phyloP scores from a whole-genome alignment of 2,329 filamentous ascomycete species.

The Rhynchosporium graminicola region DNA sequence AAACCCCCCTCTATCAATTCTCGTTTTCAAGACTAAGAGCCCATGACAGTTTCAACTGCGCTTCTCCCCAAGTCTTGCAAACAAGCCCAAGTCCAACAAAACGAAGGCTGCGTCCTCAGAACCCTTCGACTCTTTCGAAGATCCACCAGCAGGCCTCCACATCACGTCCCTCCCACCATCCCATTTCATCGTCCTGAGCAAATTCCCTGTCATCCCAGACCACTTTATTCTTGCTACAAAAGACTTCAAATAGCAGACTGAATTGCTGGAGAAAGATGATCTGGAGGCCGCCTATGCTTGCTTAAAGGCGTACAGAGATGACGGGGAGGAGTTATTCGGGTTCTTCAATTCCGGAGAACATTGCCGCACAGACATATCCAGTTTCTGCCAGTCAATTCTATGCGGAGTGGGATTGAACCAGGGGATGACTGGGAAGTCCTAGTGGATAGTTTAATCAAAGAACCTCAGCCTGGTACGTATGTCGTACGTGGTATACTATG shows the following conservation, averaged over 20 bases:
- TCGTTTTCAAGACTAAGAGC: slow-evolving; percentile 4
- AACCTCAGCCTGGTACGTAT: slow-evolving; percentile 14
- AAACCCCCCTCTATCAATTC: background rate
- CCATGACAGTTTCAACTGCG: slow-evolving; percentile 66
- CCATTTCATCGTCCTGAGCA: slow-evolving; percentile 71
- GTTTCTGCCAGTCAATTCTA: slow-evolving; percentile 64
- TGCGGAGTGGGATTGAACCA: slow-evolving; percentile 52
- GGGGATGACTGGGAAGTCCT: slow-evolving; percentile 52
- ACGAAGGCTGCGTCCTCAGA: slow-evolving; percentile 38
- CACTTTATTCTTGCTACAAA: slow-evolving; percentile 73
- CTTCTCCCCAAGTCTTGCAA: slow-evolving; percentile 67
- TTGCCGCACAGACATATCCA: slow-evolving; percentile 71
- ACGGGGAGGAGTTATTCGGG: slow-evolving; percentile 44
- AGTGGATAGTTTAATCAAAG: slow-evolving; percentile 43
- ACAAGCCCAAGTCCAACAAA: slow-evolving; percentile 58
- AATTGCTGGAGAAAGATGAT: slow-evolving; percentile 61
- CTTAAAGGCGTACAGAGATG: slow-evolving; percentile 51
- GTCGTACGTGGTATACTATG: background rate
- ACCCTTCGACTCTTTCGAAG: slow-evolving; percentile 64
- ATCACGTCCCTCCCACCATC: slow-evolving; percentile 54
- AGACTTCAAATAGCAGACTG: slow-evolving; percentile 63
- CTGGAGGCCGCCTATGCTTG: slow-evolving; percentile 63
- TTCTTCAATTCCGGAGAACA: slow-evolving; percentile 62
- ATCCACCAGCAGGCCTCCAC: slow-evolving; percentile 55
- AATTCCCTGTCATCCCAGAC: slow-evolving; percentile 69